These are phyloP conservation scores for Pythium aristosporum DNA, from an alignment of 352 stramenopile genomes.

Conservation along the genomic window DNA sequence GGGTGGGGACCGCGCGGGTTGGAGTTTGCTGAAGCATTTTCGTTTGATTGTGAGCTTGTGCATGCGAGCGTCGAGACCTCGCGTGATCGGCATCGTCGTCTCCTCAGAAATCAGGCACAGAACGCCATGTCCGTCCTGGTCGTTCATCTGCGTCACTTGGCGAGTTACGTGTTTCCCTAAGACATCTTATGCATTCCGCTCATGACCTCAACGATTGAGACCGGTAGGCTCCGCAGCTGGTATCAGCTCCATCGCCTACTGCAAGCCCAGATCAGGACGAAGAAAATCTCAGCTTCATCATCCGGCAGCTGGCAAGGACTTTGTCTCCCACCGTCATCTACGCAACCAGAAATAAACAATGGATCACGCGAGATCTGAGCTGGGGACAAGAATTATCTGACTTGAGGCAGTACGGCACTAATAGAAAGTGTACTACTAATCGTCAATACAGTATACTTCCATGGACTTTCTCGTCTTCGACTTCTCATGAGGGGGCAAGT, in stretches of 20 bases:
- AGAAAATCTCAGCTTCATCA: no score
- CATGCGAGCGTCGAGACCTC: neutral
- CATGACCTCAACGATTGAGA: neutral
- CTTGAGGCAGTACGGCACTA: no score
- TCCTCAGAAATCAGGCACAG: neutral
- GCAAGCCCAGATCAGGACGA: neutral
- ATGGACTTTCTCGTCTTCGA: constrained; percentile 10
- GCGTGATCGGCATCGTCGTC: no score
- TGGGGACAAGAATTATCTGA: neutral
- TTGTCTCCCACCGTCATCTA: neutral
- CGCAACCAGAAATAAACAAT: neutral
- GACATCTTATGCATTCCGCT: constrained; percentile 1
- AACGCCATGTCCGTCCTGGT: neutral
- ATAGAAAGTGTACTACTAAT: no score
- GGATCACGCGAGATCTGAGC: neutral
- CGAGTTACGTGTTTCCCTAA: neutral
- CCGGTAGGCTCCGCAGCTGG: neutral
- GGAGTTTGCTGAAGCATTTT: neutral
- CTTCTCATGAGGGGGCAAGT: neutral
- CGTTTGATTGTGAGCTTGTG: neutral
- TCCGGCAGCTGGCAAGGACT: no score
- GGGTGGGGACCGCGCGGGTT: neutral
- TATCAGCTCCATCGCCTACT: no score
- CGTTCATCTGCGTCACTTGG: neutral
- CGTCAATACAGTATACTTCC: no score